Conservation (phyloP, 148 eudicot genomes). For the Talinum fruticosum region DNA sequence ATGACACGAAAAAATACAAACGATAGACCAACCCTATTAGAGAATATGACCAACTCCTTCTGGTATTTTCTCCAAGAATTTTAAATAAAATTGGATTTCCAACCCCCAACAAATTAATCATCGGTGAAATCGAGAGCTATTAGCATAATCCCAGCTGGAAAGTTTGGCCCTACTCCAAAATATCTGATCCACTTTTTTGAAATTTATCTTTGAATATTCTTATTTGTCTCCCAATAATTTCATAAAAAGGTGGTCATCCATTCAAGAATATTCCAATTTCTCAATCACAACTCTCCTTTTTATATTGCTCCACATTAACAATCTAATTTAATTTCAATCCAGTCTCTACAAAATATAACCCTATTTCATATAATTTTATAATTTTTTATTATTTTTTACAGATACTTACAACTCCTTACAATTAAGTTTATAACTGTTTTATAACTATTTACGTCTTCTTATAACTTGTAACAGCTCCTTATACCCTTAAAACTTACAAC, state of each 20-base stretch:
- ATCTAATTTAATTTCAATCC: no score
- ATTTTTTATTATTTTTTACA: no score
- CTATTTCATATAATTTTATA: no score
- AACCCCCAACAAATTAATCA: background rate
- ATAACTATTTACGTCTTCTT: no score
- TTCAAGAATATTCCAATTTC: background rate
- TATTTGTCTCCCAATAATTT: background rate
- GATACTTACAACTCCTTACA: no score
- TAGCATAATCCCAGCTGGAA: slow-evolving; percentile 5
- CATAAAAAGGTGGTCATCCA: background rate
- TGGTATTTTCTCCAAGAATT: background rate
- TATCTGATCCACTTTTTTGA: background rate
- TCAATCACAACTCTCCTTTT: background rate
- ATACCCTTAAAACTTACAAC: no score
- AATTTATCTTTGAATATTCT: background rate
- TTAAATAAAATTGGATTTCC: slow-evolving; percentile 1
- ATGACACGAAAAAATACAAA: no score
- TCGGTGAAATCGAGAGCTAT: slow-evolving; percentile 9
- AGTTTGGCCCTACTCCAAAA: slow-evolving; percentile 11
- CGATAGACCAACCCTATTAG: no score
- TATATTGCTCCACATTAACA: background rate
- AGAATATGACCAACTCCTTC: slow-evolving; percentile 2
- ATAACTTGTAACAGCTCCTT: no score
- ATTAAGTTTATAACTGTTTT: no score
- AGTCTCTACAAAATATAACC: background rate